Evolutionary conservation across 495 filamentous ascomycete genomes (phyloP).

Genomic region (Aspergillus nidulans): DNA sequence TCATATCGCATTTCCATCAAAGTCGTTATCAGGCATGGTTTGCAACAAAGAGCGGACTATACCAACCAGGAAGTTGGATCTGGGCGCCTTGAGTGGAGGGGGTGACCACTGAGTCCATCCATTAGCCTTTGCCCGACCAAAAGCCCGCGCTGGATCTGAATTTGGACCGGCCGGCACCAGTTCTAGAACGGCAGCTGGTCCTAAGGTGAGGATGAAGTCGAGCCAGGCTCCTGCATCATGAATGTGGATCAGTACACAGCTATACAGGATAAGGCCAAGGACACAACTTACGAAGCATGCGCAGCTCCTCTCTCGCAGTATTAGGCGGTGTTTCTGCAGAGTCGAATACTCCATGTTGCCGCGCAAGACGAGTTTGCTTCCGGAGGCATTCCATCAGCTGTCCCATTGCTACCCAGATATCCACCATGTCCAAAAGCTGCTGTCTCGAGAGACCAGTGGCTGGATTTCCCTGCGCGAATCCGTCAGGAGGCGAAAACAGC

Average conservation of each 20-base stretch:
- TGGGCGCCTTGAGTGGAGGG: not conserved
- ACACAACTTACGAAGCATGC: not conserved
- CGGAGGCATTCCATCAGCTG: conserved; percentile 6
- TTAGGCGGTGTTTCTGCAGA: not conserved
- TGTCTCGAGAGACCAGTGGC: not conserved
- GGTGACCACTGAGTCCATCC: conserved; percentile 9
- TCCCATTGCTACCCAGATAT: conserved; percentile 10
- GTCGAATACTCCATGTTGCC: conserved; percentile 4
- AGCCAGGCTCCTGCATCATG: conserved; percentile 9
- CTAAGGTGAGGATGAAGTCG: conserved; percentile 3
- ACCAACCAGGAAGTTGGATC: not conserved
- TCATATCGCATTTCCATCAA: too few species aligned
- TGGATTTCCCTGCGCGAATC: conserved; percentile 10
- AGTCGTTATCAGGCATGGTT: too few species aligned
- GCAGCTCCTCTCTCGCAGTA: not conserved
- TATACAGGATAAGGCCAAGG: too few species aligned
- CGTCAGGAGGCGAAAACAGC: conserved; percentile 2
- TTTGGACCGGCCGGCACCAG: conserved; percentile 4
- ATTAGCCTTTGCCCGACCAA: conserved; percentile 4
- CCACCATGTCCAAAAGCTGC: conserved; percentile 11
- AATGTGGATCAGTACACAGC: not conserved
- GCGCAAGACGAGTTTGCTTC: conserved; percentile 4
- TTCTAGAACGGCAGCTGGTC: conserved; percentile 7
- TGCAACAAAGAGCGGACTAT: too few species aligned
- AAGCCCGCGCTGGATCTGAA: not conserved